Percentiles rank a stretch among this genome's conserved stretches.
These are phyloP conservation scores for Rubroboletus pulcherrimus DNA, from an alignment of 768 basidiomycete genomes.

Conservation along the genomic window DNA sequence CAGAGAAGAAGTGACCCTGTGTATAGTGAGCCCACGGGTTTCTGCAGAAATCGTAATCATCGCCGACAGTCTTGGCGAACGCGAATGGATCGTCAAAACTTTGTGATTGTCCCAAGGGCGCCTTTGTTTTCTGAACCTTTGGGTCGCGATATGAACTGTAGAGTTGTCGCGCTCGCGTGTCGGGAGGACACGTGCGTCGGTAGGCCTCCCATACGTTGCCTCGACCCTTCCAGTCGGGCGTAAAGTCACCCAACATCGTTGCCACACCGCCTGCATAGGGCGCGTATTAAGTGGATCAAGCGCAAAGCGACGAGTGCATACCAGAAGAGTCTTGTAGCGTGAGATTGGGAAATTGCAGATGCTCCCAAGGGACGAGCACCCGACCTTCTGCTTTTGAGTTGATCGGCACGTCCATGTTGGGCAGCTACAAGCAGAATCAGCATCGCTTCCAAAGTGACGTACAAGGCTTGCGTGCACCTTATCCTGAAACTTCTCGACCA, in stretches of 20 bases:
- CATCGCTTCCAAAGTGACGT: neutral
- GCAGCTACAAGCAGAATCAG: constrained; percentile 48
- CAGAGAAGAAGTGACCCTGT: constrained; percentile 97
- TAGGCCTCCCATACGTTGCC: constrained; percentile 94
- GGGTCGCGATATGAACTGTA: constrained; percentile 69
- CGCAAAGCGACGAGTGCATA: constrained; percentile 10
- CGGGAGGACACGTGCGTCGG: constrained; percentile 84
- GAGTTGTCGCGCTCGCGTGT: constrained; percentile 75
- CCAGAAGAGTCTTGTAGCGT: constrained; percentile 42
- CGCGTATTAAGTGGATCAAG: neutral
- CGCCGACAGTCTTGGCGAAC: constrained; percentile 62
- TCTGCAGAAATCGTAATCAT: constrained; percentile 71
- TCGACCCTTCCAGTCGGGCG: constrained; percentile 79
- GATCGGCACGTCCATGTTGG: constrained; percentile 93
- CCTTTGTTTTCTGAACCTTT: constrained; percentile 27
- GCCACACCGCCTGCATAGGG: constrained; percentile 43
- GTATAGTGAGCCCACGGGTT: constrained; percentile 79
- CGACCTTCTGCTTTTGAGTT: constrained; percentile 94
- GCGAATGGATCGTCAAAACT: constrained; percentile 51
- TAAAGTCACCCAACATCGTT: constrained; percentile 60
- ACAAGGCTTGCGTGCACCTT: constrained; percentile 42
- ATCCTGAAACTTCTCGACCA: constrained; percentile 68
- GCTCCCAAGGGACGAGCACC: constrained; percentile 91
- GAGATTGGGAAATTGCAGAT: constrained; percentile 66
- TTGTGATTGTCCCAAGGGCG: constrained; percentile 25